phyloP scores from a whole-genome alignment of 1,284 basidiomycete species.

The Ceratobasidium sp. region DNA sequence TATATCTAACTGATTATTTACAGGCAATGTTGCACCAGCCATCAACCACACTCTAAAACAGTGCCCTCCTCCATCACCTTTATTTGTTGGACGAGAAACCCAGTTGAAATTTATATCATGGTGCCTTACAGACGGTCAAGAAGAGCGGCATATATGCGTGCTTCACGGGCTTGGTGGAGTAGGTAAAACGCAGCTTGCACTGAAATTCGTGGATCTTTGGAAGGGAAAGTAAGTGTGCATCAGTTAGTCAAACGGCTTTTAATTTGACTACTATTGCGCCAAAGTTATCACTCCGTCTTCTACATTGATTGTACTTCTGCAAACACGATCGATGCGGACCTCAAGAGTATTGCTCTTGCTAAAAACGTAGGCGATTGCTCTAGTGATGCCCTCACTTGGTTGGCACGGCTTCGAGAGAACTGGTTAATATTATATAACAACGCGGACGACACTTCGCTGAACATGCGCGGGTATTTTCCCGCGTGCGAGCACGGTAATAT shows the following conservation, averaged over 20 bases:
- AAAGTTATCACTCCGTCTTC: background rate
- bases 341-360: background rate
- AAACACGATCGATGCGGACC: conserved; percentile 13
- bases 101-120: background rate
- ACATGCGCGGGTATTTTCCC: conserved; percentile 12
- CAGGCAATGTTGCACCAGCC: background rate
- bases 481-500: conserved; percentile 29
- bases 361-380: background rate
- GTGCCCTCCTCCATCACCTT: conserved; percentile 1
- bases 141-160: background rate
- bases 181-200: conserved; percentile 24
- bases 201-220: conserved; percentile 9
- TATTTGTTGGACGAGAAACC: background rate
- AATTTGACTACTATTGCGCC: too few species aligned
- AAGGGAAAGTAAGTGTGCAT: background rate
- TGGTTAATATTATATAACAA: conserved; percentile 33
- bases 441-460: conserved; percentile 15
- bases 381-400: conserved; percentile 32
- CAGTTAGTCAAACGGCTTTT: background rate
- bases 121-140: background rate
- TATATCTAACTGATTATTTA: background rate
- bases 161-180: conserved; percentile 20
- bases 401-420: conserved; percentile 9
- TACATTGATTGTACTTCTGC: conserved; percentile 18
- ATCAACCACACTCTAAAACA: background rate